Conservation (phyloP, 1,139 yeast species). For the Dujonia santamariae region DNA sequence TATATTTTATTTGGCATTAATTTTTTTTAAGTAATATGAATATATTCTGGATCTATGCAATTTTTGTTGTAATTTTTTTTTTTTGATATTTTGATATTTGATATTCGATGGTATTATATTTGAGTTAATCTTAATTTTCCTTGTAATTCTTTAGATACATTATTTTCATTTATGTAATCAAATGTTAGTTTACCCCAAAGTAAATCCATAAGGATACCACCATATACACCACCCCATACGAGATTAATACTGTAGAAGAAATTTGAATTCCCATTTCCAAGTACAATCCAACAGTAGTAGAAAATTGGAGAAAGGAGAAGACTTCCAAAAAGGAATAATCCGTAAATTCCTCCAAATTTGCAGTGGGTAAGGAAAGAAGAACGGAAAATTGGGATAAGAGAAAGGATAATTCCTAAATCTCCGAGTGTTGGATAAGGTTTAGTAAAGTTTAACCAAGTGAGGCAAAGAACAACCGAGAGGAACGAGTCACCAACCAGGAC, state of each 20-base stretch:
- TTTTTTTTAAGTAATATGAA: too few species aligned
- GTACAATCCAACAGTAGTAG: conserved; percentile 90
- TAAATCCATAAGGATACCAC: conserved; percentile 68
- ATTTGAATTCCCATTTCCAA: conserved; percentile 94
- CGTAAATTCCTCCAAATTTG: conserved; percentile 31
- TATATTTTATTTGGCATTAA: too few species aligned
- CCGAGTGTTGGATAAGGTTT: conserved; percentile 89
- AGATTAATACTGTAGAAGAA: conserved; percentile 93
- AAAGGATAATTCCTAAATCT: conserved; percentile 69
- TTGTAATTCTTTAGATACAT: conserved; percentile 17
- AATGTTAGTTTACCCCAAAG: conserved; percentile 75
- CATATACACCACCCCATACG: conserved; percentile 72
- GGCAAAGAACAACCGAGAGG: conserved; percentile 60
- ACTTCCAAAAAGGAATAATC: conserved; percentile 36
- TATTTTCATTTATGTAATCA: conserved; percentile 59
- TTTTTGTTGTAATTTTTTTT: too few species aligned
- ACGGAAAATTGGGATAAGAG: conserved; percentile 57
- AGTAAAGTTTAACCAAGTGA: conserved; percentile 68
- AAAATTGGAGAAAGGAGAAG: conserved; percentile 75
- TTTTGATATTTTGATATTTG: too few species aligned
- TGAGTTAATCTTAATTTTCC: conserved; percentile 38
- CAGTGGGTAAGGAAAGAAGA: conserved; percentile 36
- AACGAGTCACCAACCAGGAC: conserved; percentile 47
- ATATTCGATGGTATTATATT: too few species aligned
- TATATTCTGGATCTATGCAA: too few species aligned